Evolutionary conservation across 2,329 filamentous ascomycete genomes (phyloP).

Genomic region (Curvularia sp.): DNA sequence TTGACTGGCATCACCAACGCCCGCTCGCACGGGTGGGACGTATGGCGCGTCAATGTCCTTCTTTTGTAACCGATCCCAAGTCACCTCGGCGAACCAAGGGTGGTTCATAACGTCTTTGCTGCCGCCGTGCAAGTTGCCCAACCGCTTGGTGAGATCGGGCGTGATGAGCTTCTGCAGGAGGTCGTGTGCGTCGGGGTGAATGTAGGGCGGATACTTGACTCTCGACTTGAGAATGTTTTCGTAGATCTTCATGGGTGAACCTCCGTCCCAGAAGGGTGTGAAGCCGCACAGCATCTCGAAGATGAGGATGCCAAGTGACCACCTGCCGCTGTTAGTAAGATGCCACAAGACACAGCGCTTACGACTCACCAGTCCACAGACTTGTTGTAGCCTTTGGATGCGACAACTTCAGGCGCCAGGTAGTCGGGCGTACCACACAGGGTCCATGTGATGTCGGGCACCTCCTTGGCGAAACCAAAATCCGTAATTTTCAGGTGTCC

Average conservation of each 20-base stretch:
- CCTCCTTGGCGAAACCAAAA: conserved; percentile 98
- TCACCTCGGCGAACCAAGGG: conserved; percentile 96
- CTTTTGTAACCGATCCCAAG: conserved; percentile 90
- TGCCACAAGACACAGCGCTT: conserved; percentile 7
- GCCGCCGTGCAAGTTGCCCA: conserved; percentile 92
- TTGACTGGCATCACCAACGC: conserved; percentile 92
- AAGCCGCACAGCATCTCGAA: conserved; percentile 99
- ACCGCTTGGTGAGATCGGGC: conserved; percentile 88
- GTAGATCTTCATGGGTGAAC: conserved; percentile 98
- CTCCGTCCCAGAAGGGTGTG: conserved; percentile 98
- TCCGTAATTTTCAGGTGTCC: conserved; percentile 97
- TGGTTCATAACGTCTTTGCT: conserved; percentile 94
- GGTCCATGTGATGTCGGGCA: conserved; percentile 99
- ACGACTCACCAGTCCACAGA: conserved; percentile 91
- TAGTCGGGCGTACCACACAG: conserved; percentile 98
- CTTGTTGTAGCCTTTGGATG: conserved; percentile 99
- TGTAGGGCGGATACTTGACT: conserved; percentile 96
- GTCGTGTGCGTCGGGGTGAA: conserved; percentile 93
- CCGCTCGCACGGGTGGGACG: conserved; percentile 92
- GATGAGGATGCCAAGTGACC: conserved; percentile 97
- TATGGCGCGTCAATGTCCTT: conserved; percentile 99
- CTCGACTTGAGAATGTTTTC: conserved; percentile 97
- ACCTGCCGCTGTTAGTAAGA: conserved; percentile 64
- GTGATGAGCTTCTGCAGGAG: conserved; percentile 93
- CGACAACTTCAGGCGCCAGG: conserved; percentile 96